Evolutionary conservation across 2,329 filamentous ascomycete genomes (phyloP).

Genomic region (Meredithiella fracta): DNA sequence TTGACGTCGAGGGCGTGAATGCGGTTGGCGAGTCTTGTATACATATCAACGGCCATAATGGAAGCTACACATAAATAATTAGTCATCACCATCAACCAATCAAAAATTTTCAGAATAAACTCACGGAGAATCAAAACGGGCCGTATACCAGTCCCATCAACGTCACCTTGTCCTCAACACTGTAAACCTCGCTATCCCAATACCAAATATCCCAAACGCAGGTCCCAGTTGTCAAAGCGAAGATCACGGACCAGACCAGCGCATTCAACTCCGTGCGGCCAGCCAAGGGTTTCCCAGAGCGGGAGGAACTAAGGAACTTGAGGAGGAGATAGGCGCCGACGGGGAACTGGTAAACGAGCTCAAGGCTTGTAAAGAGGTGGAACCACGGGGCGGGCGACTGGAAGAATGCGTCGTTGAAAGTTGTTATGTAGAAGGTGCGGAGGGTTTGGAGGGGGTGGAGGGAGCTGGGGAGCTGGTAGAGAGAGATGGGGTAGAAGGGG

Average conservation of each 20-base stretch:
- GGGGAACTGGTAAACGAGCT: conserved; percentile 34
- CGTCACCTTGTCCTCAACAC: conserved; percentile 27
- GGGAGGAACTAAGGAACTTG: conserved; percentile 21
- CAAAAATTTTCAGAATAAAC: conserved; percentile 18
- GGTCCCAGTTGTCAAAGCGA: conserved; percentile 33
- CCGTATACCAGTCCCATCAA: conserved; percentile 34
- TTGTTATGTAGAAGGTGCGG: conserved; percentile 30
- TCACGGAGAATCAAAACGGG: conserved; percentile 37
- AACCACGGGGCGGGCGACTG: conserved; percentile 32
- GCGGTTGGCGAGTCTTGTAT: conserved; percentile 30
- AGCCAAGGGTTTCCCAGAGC: conserved; percentile 1
- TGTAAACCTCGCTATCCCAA: conserved; percentile 32
- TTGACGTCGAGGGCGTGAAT: conserved; percentile 18
- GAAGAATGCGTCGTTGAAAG: conserved; percentile 36
- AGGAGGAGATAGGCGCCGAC: conserved; percentile 31
- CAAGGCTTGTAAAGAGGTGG: conserved; percentile 32
- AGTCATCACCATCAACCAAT: not conserved
- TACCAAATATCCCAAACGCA: conserved; percentile 34
- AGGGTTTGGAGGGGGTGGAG: conserved; percentile 31
- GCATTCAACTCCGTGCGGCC: conserved; percentile 32
- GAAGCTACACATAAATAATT: conserved; percentile 24
- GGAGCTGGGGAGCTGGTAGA: conserved; percentile 26
- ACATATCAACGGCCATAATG: conserved; percentile 39
- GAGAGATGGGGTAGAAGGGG: conserved; percentile 32
- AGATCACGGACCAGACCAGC: conserved; percentile 35